A percentile compares a stretch with the other conserved stretches of the same genome.
phyloP scores from a whole-genome alignment of 106 monocot genomes.

The Alisma plantagoaquatica region DNA sequence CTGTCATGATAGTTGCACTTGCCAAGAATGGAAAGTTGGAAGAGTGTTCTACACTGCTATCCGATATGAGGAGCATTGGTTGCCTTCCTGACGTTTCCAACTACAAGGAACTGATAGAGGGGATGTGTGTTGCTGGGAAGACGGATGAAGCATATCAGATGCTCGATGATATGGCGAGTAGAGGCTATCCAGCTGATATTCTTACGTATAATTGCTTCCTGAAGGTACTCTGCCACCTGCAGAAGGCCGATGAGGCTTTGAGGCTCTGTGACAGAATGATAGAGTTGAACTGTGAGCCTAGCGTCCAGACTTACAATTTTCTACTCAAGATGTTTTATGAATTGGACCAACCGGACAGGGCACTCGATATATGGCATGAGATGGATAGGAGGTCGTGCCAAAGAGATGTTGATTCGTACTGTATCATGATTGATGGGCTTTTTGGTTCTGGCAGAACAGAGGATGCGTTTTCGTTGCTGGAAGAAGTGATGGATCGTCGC shows the following conservation, averaged over 20 bases:
- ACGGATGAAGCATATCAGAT: slow-evolving; percentile 64
- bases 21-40: slow-evolving; percentile 58
- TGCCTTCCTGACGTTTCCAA: slow-evolving; percentile 95
- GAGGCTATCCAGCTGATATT: slow-evolving; percentile 79
- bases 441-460: slow-evolving; percentile 48
- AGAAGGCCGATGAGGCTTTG: slow-evolving; percentile 57
- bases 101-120: slow-evolving; percentile 85
- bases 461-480: slow-evolving; percentile 66
- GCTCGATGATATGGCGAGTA: slow-evolving; percentile 76
- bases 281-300: slow-evolving; percentile 68
- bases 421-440: slow-evolving; percentile 75
- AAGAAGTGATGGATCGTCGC: slow-evolving; percentile 60
- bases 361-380: slow-evolving; percentile 62
- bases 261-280: slow-evolving; percentile 71
- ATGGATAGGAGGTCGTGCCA: slow-evolving; percentile 59
- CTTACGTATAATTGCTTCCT: slow-evolving; percentile 93
- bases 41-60: slow-evolving; percentile 68
- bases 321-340: slow-evolving; percentile 77
- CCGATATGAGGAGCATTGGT: slow-evolving; percentile 68
- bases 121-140: slow-evolving; percentile 71
- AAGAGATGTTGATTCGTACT: slow-evolving; percentile 54
- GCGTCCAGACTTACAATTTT: slow-evolving; percentile 93
- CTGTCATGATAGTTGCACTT: slow-evolving; percentile 73
- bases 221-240: slow-evolving; percentile 70
- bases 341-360: slow-evolving; percentile 51